Base-by-base conservation (phyloP, 768 basidiomycete species). In the Trametes coccinea region DNA sequence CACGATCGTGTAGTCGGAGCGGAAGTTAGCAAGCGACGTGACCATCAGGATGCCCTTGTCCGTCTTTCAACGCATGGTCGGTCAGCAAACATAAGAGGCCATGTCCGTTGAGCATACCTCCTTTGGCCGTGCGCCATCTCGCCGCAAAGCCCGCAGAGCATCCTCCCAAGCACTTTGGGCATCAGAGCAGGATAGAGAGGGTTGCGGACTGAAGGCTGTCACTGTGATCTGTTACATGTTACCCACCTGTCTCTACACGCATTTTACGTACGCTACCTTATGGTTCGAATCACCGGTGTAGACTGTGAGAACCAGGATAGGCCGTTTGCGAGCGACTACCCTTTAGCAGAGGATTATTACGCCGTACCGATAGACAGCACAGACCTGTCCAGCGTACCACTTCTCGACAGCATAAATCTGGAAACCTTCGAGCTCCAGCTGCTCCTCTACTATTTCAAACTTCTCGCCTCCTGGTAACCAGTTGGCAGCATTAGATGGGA, bases 351-450 rank as follows among this genome's bases (percentile, higher is more conserved):
- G 8, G 58, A 40, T 56, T 34, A n/a, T 44, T 33, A 45, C n/a
- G 7, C 33, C 4, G 45, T n/a, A 31, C 10, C 39, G 39, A 7
- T 55, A 17, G 10, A 46, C n/a, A 17, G 11, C 39, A 53, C 53
- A 49, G 47, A 46, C 49, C 62, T 17, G n/a, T 37, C 16, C 49
- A 22, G 66, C 74, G 59, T 69, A 85, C 90, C 92, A 93, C 72
- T 89, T 89, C 78, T 93, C 89, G 8, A 94, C 92, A 0, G 90
- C 92, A 70, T 93, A 94, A 58, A 93, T 79, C 75, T 93, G 92
- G 74, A 86, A 92, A 1, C 87, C 87, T 17, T 77, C 70, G 27
- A 90, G 69, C 47, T 84, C 75, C 48, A 86, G 66, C 16, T 74
- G 73, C 37, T 82, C 78, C 40, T 80, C 76, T 7, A 79, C 78